phyloP scores from a whole-genome alignment of 1,284 basidiomycete species.

The Trichosporon coremiiforme region DNA sequence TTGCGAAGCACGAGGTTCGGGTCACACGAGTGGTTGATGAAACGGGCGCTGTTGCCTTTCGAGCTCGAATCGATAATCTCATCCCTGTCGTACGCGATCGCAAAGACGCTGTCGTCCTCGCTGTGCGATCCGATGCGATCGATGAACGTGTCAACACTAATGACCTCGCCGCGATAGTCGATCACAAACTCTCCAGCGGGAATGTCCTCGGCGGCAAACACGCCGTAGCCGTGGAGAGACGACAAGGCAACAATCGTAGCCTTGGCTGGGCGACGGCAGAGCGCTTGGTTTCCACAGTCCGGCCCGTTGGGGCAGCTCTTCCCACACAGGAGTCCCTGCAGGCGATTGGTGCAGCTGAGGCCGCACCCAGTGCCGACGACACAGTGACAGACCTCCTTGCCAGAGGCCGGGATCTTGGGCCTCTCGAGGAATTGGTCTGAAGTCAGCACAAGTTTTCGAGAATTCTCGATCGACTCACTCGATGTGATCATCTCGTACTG shows the following conservation, averaged over 20 bases:
- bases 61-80: conserved; percentile 57
- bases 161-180: conserved; percentile 59
- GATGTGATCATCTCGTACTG: conserved; percentile 42
- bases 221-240: conserved; percentile 55
- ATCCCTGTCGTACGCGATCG: conserved; percentile 57
- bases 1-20: conserved; percentile 57
- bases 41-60: conserved; percentile 57
- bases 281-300: conserved; percentile 46
- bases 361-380: conserved; percentile 51
- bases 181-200: conserved; percentile 57
- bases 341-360: conserved; percentile 57
- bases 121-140: conserved; percentile 50
- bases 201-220: conserved; percentile 55
- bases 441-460: conserved; percentile 9
- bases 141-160: conserved; percentile 48
- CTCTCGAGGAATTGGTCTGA: conserved; percentile 26
- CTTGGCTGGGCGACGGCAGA: conserved; percentile 46
- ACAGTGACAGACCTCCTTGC: conserved; percentile 53
- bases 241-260: conserved; percentile 45
- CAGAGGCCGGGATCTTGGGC: neutral
- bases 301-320: conserved; percentile 57
- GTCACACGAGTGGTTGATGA: conserved; percentile 58
- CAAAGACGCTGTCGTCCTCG: conserved; percentile 55
- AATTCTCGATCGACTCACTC: conserved; percentile 36
- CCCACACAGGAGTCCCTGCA: conserved; percentile 59